These are phyloP conservation scores for Flaveria sonorensis DNA, from an alignment of 129 eudicot species.

Conservation along the genomic window DNA sequence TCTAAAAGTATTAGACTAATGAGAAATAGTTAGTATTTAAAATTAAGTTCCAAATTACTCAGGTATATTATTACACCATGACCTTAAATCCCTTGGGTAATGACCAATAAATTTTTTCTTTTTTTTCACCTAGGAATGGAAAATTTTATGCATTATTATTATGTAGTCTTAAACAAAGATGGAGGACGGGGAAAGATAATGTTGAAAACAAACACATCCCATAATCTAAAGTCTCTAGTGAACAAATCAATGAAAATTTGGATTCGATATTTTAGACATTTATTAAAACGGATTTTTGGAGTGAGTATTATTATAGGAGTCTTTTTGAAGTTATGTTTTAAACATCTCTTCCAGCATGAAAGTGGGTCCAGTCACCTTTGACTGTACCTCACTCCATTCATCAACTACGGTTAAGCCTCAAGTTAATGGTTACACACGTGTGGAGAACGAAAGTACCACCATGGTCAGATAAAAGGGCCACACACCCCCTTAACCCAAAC, in stretches of 20 bases:
- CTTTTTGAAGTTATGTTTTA: background rate
- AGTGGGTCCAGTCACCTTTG: slow-evolving; percentile 45
- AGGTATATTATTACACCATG: background rate
- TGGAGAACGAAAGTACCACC: slow-evolving; percentile 45
- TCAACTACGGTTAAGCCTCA: slow-evolving; percentile 54
- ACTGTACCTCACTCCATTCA: slow-evolving; percentile 41
- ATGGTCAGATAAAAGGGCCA: slow-evolving; percentile 40
- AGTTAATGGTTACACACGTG: slow-evolving; percentile 64
- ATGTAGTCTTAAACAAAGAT: too few species aligned
- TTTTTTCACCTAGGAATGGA: background rate
- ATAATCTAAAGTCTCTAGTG: too few species aligned
- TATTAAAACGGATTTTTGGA: too few species aligned
- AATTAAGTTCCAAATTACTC: background rate
- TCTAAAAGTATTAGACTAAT: background rate
- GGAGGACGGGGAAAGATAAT: too few species aligned
- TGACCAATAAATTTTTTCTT: background rate
- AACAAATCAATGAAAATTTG: too few species aligned
- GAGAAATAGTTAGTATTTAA: background rate
- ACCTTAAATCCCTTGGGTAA: slow-evolving; percentile 12
- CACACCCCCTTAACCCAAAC: slow-evolving; percentile 17
- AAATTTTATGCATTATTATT: too few species aligned
- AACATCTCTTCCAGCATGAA: slow-evolving; percentile 28
- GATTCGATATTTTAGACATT: too few species aligned
- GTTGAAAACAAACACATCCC: too few species aligned
- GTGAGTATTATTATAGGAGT: too few species aligned